Conservation (phyloP, 176 grass and related monocot genomes). For the Carex myosuroides region DNA sequence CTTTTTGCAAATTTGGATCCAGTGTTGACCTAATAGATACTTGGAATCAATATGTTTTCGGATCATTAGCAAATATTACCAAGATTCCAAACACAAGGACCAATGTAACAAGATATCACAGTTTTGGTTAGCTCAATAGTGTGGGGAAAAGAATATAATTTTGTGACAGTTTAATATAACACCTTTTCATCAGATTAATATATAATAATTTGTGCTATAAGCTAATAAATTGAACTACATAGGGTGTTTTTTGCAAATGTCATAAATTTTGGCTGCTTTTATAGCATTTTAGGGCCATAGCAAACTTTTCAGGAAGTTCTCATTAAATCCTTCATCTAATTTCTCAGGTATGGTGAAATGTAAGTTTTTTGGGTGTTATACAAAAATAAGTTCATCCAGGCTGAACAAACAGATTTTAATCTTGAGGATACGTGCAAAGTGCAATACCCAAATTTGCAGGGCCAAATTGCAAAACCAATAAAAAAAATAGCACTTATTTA, state of each 20-base stretch:
- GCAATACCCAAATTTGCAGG: background rate
- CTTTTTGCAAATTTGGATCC: background rate
- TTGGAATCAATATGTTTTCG: background rate
- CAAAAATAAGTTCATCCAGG: background rate
- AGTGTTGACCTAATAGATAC: background rate
- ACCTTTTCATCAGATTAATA: background rate
- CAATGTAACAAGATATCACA: background rate
- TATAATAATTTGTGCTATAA: background rate
- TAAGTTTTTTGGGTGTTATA: background rate
- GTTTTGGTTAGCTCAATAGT: background rate
- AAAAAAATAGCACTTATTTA: background rate
- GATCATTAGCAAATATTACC: background rate
- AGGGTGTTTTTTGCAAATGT: background rate
- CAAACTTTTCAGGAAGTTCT: background rate
- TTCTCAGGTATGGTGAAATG: background rate
- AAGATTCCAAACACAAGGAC: background rate
- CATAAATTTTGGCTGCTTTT: background rate
- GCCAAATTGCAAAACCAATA: background rate
- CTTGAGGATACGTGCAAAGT: slow-evolving; percentile 10
- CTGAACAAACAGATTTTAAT: background rate
- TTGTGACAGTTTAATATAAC: background rate
- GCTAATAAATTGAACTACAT: background rate
- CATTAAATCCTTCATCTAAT: background rate
- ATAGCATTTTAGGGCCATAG: background rate
- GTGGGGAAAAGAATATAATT: background rate